A percentile compares a stretch with the other conserved stretches of the same genome.
Evolutionary conservation across 1,284 basidiomycete species (phyloP).

Genomic region (Ustilago cynodontis): DNA sequence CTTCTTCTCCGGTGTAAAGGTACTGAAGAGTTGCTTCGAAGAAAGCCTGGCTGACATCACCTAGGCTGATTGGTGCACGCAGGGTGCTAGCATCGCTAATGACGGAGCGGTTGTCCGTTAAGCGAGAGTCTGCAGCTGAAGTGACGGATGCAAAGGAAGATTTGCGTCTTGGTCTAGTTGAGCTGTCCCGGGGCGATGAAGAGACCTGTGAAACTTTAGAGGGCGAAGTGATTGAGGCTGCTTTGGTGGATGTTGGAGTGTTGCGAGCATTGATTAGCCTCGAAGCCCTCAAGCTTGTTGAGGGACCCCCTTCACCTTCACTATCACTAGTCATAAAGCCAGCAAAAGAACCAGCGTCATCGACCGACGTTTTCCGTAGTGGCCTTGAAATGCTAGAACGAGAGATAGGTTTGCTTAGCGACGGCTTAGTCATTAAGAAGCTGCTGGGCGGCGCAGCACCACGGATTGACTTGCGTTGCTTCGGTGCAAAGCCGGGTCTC

Average conservation of each 20-base stretch:
- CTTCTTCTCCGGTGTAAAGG: slow-evolving; percentile 64
- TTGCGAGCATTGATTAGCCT: slow-evolving; percentile 24
- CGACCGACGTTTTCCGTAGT: slow-evolving; percentile 23
- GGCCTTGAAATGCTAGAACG: slow-evolving; percentile 49
- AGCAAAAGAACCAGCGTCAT: slow-evolving; percentile 30
- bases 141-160: slow-evolving; percentile 40
- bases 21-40: slow-evolving; percentile 61
- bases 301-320: slow-evolving; percentile 45
- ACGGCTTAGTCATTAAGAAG: slow-evolving; percentile 46
- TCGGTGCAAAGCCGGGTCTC: slow-evolving; percentile 8
- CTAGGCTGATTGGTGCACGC: slow-evolving; percentile 50
- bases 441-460: slow-evolving; percentile 51
- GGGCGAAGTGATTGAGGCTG: slow-evolving; percentile 13
- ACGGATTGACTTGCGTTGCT: slow-evolving; percentile 36
- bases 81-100: slow-evolving; percentile 52
- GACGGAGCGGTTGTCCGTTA: slow-evolving; percentile 25
- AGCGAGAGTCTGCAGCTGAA: slow-evolving; percentile 22
- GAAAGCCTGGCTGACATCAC: slow-evolving; percentile 51
- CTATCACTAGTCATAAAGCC: slow-evolving; percentile 57
- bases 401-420: slow-evolving; percentile 33
- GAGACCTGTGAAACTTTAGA: slow-evolving; percentile 27
- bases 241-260: background rate
- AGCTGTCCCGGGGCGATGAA: slow-evolving; percentile 4
- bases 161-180: slow-evolving; percentile 19
- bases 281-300: slow-evolving; percentile 19